Evolutionary conservation across 768 basidiomycete genomes (phyloP).

Genomic region (Mycena belliarum): DNA sequence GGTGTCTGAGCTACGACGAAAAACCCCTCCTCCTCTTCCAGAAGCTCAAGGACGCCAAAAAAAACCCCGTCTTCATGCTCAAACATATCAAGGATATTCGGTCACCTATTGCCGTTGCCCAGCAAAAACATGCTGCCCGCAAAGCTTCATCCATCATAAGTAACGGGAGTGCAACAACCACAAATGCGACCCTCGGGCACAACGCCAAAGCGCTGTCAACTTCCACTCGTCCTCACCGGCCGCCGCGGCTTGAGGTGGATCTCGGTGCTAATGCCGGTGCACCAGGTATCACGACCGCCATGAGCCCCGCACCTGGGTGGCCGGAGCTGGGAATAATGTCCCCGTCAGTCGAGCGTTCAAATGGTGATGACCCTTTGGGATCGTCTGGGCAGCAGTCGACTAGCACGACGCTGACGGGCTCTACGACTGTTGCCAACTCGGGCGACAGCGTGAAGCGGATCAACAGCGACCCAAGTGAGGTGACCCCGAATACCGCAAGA

Average conservation of each 20-base stretch:
- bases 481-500: conserved; percentile 26
- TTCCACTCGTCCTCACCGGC: conserved; percentile 49
- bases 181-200: conserved; percentile 45
- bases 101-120: conserved; percentile 94
- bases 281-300: conserved; percentile 47
- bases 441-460: conserved; percentile 25
- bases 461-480: conserved; percentile 14
- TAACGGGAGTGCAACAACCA: conserved; percentile 40
- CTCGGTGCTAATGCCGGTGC: conserved; percentile 42
- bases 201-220: conserved; percentile 38
- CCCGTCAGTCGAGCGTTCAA: conserved; percentile 45
- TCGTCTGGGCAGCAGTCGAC: conserved; percentile 38
- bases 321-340: conserved; percentile 66
- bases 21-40: conserved; percentile 97
- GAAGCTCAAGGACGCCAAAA: conserved; percentile 94
- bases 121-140: conserved; percentile 91
- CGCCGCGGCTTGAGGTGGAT: conserved; percentile 73
- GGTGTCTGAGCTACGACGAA: conserved; percentile 96
- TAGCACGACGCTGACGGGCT: conserved; percentile 33
- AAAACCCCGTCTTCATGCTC: conserved; percentile 99
- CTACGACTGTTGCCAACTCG: conserved; percentile 30
- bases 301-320: conserved; percentile 75
- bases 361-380: conserved; percentile 41
- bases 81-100: conserved; percentile 96
- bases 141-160: conserved; percentile 66